Conservation (phyloP, 2,329 filamentous ascomycete genomes). For the Trichocomaceae sp. region DNA sequence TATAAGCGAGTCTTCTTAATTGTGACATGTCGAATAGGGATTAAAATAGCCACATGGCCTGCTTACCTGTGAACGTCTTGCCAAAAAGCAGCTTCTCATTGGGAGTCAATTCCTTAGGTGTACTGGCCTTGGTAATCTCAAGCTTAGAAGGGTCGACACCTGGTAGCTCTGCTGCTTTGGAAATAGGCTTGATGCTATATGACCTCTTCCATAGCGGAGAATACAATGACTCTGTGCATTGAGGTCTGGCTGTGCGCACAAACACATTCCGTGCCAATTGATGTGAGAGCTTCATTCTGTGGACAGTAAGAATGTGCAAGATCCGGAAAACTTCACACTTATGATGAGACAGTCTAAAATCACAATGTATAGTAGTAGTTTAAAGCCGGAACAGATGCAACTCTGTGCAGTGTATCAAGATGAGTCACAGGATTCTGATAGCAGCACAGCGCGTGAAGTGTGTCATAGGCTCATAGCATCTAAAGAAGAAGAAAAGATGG, state of each 20-base stretch:
- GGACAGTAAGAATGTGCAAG: neutral
- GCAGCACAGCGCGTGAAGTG: neutral
- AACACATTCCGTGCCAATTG: constrained; percentile 30
- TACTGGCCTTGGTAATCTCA: constrained; percentile 63
- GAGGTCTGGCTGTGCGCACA: constrained; percentile 20
- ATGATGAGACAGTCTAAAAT: neutral
- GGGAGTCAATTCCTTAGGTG: constrained; percentile 66
- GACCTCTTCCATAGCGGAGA: constrained; percentile 42
- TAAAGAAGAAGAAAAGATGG: neutral
- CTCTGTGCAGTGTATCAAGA: neutral
- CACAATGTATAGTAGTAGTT: neutral
- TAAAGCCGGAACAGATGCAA: neutral
- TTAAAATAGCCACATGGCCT: neutral
- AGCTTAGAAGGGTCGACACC: constrained; percentile 74
- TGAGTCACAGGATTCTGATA: neutral
- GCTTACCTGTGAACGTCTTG: constrained; percentile 74
- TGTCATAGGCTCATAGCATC: neutral
- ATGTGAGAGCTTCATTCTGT: constrained; percentile 29
- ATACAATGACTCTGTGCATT: constrained; percentile 20
- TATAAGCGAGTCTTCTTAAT: neutral
- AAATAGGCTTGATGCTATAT: constrained; percentile 37
- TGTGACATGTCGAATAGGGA: neutral
- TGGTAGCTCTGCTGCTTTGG: constrained; percentile 40
- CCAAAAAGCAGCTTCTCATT: constrained; percentile 85
- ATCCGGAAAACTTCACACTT: neutral